Base-by-base conservation (phyloP, 2,329 filamentous ascomycete species). In the Xylariomycetidae sp. region DNA sequence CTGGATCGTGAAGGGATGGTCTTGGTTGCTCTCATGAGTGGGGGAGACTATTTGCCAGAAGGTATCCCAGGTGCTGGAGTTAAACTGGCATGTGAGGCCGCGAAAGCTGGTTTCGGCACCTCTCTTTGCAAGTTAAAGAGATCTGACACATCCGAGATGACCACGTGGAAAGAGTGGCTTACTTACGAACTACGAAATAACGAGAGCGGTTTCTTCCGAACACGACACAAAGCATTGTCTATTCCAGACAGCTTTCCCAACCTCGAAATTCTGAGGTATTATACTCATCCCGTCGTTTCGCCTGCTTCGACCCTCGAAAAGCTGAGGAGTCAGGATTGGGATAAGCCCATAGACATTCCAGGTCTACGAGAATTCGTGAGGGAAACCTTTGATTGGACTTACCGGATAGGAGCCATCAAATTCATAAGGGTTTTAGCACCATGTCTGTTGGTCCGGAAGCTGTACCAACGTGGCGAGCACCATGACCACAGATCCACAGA, bases 1-100 rank as follows among this genome's bases (percentile, higher is more conserved):
- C 66, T 97, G 28, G 86, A 89, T 50, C 72, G 84, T 14, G 81
- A 92, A 42, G 90, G 88, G 1, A 94, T 98, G 89, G 83, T 97
- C 15, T 65, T 98, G 10, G 84, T 97, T 14, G 92, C 92, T 1
- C 66, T 98, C 41, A 88, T 98, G 75, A 96, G 89, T 48, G 92
- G 92, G 6, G 92, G 92, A 6, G 92, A 98, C 59, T 98, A 98
- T 49, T 69, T 90, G 1, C 86, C 89, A 0, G 85, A 88, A 35
- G 92, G 92, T 0, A 82, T 98, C 12, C 80, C 85, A 0, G 85
- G 86, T 4, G 94, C 89, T 48, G 92, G 92, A 2, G 78, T 88
- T 30, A 94, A 90, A 53, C 70, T 89, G 9, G 90, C 92, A 1
- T 92, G 85, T 46, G 88, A 96, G 56, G 94, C 92, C 34, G 89